Base-by-base conservation (phyloP, 164 flowering plant genomes). In the Magnolia changhungtana region DNA sequence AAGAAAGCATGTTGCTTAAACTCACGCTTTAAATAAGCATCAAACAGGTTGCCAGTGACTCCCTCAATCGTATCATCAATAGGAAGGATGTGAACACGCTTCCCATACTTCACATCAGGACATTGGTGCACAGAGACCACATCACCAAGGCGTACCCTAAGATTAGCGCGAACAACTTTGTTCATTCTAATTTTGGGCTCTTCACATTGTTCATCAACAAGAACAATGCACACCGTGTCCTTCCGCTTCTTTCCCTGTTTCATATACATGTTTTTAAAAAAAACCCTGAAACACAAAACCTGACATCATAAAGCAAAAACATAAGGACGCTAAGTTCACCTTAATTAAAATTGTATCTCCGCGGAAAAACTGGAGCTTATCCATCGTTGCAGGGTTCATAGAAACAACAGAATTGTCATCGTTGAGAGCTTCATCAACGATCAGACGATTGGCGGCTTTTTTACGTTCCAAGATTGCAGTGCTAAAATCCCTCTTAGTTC, bases 391-490 rank as follows among this genome's bases (percentile, higher is more conserved):
- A 11, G 85, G 84, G 50, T 85, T 77, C 80, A 83, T 74, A 8
- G 87, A 50, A 11, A 85, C 85, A 63, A 81, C 81, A 0, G 87
- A 81, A 70, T 85, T 85, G 74, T 85, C 87, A 77, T 85, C 87
- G 45, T 79, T 83, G 31, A 75, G 21, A 0, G 87, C 87, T 73
- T 85, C 87, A 76, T 85, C 85, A 13, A 85, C 85, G 8, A 85
- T 73, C 23, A 85, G 84, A 11, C 87, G 72, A 61, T 85, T 85
- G 1, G 85, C 69, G 3, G 85, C 80, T 65, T 83, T 85, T 72
- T 85, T 85, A 13, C 84, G 81, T 50, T 85, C 85, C 73, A 85
- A 69, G 21, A 85, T 85, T n/a, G 85, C 84, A 3, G 87, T 85
- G 59, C 84, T 85, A 27, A 80, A 83, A 76, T 85, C 85, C 75